Conservation (phyloP, 306 rosid genomes). For the Vigna radiata region DNA sequence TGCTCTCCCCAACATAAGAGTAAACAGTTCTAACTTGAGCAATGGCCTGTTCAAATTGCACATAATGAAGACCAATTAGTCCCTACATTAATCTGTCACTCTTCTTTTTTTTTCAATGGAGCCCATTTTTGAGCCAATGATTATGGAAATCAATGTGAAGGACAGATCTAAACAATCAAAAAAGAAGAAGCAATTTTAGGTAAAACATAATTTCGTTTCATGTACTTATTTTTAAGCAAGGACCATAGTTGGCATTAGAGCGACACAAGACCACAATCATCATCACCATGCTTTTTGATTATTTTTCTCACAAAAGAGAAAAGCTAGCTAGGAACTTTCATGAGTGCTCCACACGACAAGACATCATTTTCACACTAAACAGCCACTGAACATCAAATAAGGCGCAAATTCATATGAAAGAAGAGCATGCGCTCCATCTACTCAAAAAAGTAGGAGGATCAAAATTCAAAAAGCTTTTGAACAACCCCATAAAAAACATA, state of each 20-base stretch:
- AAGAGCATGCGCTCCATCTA: slow-evolving; percentile 39
- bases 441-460: slow-evolving; percentile 42
- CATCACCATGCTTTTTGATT: slow-evolving; percentile 35
- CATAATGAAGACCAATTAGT: not conserved
- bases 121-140: slow-evolving; percentile 16
- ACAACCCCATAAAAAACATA: not conserved
- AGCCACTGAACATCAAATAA: slow-evolving; percentile 32
- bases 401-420: slow-evolving; percentile 45
- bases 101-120: not conserved
- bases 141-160: slow-evolving; percentile 20
- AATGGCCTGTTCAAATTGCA: slow-evolving; percentile 62
- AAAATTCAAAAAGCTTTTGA: slow-evolving; percentile 23
- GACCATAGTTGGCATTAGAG: slow-evolving; percentile 29
- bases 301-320: slow-evolving; percentile 43
- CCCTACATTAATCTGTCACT: not conserved
- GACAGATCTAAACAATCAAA: slow-evolving; percentile 5
- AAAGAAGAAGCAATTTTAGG: slow-evolving; percentile 14
- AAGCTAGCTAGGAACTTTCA: slow-evolving; percentile 38
- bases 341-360: slow-evolving; percentile 48
- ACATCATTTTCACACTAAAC: slow-evolving; percentile 50
- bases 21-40: slow-evolving; percentile 97
- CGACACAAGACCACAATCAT: slow-evolving; percentile 36
- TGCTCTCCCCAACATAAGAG: slow-evolving; percentile 95
- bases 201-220: not conserved
- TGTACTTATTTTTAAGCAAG: slow-evolving; percentile 32